Base-by-base conservation (phyloP, 169 alveolate genomes). In the Eimeria falciformis region DNA sequence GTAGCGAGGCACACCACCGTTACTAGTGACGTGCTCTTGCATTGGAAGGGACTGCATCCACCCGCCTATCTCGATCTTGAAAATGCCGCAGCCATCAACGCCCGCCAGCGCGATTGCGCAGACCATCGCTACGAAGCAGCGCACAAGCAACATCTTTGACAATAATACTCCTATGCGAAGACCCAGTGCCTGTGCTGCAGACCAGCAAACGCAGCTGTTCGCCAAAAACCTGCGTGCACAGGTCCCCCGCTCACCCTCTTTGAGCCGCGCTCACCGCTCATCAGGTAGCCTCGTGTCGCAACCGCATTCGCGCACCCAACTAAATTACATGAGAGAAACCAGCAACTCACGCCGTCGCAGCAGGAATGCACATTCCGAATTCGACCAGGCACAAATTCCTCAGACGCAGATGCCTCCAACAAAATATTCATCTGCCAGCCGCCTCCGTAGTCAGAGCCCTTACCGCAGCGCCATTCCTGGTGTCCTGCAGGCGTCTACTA, bases 281-380 rank as follows among this genome's bases (percentile, higher is more conserved):
- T 23, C 89, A 14, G 50, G 75, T 29, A 53, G 40, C 29, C 25
- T 81, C 37, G 37, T 75, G 55, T 27, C 77, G 11, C 89, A 81
- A 75, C 73, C 56, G 6, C 89, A 23, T 81, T 56, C 7, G 11
- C 33, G 77, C 58, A 25, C 77, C 12, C 77, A 81, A 65, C 53
- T 50, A 18, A 53, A 55, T 65, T 81, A 81, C 75, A 81, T 81
- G 89, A 81, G 65, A 53, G 53, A 50, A 25, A 81, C 89, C 45
- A 81, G 89, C 89, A 81, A 75, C 56, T 81, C 89, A 33, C 89
- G 89, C 89, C 71, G 75, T 37, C 89, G 89, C 53, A 81, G 89
- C 89, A 27, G 58, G 53, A 81, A 81, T 12, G 58, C 89, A 29
- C 68, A 29, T 3, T n/a, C 23, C 1, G 77, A 12, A 55, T 56